phyloP scores from a whole-genome alignment of 495 filamentous ascomycete genomes.

The Aspergillus asperescens region DNA sequence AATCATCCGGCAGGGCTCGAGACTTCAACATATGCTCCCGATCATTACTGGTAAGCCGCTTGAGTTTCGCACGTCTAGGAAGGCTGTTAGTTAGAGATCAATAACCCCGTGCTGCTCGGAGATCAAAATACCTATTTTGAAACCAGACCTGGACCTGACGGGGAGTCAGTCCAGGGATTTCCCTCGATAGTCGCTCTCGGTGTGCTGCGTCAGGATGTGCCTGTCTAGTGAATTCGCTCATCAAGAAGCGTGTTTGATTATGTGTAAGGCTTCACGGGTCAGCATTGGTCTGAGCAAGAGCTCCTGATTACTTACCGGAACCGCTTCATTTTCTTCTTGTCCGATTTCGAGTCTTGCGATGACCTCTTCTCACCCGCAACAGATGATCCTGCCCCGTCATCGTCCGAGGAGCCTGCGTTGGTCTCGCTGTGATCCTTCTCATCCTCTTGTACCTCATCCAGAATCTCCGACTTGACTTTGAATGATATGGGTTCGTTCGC shows the following conservation, averaged over 20 bases:
- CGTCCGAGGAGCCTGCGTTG: constrained; percentile 31
- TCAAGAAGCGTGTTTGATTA: constrained; percentile 91
- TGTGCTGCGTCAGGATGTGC: constrained; percentile 93
- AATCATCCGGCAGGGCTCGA: constrained; percentile 83
- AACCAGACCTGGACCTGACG: constrained; percentile 99
- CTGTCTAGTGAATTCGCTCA: constrained; percentile 96
- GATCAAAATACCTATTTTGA: constrained; percentile 75
- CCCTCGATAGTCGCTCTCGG: constrained; percentile 79
- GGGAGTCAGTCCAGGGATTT: constrained; percentile 89
- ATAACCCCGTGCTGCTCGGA: background rate
- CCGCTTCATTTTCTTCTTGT: constrained; percentile 92
- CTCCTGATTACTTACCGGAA: constrained; percentile 61
- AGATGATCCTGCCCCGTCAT: constrained; percentile 29
- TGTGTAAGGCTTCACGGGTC: constrained; percentile 69
- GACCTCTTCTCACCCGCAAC: constrained; percentile 25
- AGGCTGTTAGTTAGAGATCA: background rate
- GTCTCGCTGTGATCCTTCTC: constrained; percentile 21
- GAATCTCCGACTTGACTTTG: constrained; percentile 15
- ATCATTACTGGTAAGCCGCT: constrained; percentile 87
- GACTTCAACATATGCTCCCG: constrained; percentile 93
- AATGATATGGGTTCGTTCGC: constrained; percentile 18
- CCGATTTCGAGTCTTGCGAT: constrained; percentile 36
- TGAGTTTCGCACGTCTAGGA: constrained; percentile 84
- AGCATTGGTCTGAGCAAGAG: background rate
- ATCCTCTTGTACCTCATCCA: constrained; percentile 18